These are phyloP conservation scores for Nicotiana tomentosiformis DNA, from an alignment of 257 asterid genomes.

Conservation along the genomic window DNA sequence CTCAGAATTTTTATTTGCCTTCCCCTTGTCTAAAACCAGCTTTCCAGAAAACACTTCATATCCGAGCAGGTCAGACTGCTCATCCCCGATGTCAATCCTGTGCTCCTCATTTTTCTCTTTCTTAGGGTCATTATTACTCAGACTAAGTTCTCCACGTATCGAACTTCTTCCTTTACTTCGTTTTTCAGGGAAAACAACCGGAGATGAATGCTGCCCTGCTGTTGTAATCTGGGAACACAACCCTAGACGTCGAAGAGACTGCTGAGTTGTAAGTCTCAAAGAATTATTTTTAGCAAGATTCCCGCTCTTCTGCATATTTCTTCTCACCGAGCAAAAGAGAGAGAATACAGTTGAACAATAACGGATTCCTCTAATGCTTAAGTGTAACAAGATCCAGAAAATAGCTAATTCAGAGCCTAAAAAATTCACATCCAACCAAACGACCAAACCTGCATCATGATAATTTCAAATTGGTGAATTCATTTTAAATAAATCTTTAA, in stretches of 20 bases:
- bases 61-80: constrained; percentile 82
- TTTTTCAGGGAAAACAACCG: constrained; percentile 85
- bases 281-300: constrained; percentile 68
- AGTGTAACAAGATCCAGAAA: not conserved
- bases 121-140: constrained; percentile 40
- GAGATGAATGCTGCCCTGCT: constrained; percentile 81
- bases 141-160: constrained; percentile 27
- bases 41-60: constrained; percentile 77
- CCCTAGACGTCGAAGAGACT: constrained; percentile 87
- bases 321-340: constrained; percentile 5
- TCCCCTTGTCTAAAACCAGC: constrained; percentile 57
- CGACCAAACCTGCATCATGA: constrained; percentile 1
- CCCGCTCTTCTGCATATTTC: constrained; percentile 66
- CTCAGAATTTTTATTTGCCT: constrained; percentile 41
- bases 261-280: constrained; percentile 63
- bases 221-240: constrained; percentile 73
- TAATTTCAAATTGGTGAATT: not conserved
- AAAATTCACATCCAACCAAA: not conserved
- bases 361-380: not conserved
- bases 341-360: constrained; percentile 1
- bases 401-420: not conserved
- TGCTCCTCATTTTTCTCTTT: constrained; percentile 59
- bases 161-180: constrained; percentile 63
- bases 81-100: constrained; percentile 87
- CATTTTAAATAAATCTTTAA: not conserved